These are phyloP conservation scores for Senecio squalidus DNA, from an alignment of 140 eudicot genomes.

Conservation along the genomic window DNA sequence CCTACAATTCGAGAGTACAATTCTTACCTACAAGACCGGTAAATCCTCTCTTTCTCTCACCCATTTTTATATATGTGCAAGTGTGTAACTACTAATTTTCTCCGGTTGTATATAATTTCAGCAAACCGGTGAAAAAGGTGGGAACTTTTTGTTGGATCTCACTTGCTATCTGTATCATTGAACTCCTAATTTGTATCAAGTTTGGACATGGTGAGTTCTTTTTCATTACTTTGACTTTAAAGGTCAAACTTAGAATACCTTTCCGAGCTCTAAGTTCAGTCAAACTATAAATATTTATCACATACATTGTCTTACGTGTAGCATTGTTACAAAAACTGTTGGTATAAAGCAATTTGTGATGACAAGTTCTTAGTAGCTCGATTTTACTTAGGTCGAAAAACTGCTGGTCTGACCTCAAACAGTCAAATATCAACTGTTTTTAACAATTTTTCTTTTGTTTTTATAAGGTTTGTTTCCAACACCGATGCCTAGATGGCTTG, in stretches of 20 bases:
- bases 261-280: background rate
- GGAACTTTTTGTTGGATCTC: conserved; percentile 99
- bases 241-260: conserved; percentile 8
- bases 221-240: background rate
- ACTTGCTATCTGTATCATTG: conserved; percentile 91
- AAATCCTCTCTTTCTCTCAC: conserved; percentile 19
- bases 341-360: background rate
- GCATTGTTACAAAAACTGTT: background rate
- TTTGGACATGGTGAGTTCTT: conserved; percentile 80
- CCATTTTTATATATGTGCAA: background rate
- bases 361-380: background rate
- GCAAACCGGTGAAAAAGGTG: conserved; percentile 86
- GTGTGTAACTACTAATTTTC: background rate
- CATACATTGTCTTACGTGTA: background rate
- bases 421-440: background rate
- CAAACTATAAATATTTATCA: conserved; percentile 6
- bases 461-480: conserved; percentile 60
- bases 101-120: conserved; percentile 23
- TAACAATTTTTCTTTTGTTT: conserved; percentile 5
- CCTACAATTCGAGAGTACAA: conserved; percentile 96
- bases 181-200: conserved; percentile 91
- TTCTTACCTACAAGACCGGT: conserved; percentile 94
- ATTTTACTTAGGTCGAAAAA: no score
- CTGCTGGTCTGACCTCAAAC: background rate
- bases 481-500: conserved; percentile 77